These are phyloP conservation scores for Pilobolus umbonatus DNA, from an alignment of 192 early-diverging fungal genomes.

Conservation along the genomic window DNA sequence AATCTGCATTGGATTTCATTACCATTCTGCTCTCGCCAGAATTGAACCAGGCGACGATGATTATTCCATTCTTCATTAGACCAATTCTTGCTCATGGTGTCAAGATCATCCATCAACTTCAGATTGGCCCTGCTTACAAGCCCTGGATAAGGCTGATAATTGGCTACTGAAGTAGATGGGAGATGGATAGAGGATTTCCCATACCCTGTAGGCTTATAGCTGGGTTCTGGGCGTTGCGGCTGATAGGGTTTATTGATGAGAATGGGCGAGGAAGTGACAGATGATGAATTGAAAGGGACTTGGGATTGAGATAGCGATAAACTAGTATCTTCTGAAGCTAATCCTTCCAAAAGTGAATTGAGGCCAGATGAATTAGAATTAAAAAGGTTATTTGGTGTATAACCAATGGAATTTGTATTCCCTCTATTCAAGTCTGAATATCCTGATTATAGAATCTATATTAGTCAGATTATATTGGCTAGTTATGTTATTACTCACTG, in stretches of 20 bases:
- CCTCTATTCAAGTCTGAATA: no score
- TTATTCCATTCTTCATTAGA: constrained; percentile 56
- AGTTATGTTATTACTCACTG: no score
- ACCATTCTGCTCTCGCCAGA: constrained; percentile 62
- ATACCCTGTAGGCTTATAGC: neutral
- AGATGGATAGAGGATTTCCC: neutral
- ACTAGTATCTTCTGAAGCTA: no score
- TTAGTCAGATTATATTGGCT: no score
- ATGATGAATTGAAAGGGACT: no score
- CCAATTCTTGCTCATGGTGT: constrained; percentile 65
- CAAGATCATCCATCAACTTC: constrained; percentile 60
- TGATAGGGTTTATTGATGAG: neutral
- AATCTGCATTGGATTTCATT: constrained; percentile 67
- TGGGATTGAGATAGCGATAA: no score
- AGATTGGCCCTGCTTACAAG: constrained; percentile 64
- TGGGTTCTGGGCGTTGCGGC: neutral
- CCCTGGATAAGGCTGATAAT: constrained; percentile 52
- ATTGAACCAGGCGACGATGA: constrained; percentile 68
- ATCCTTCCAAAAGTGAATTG: no score
- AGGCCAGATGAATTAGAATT: no score
- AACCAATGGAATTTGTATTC: no score
- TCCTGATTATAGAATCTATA: no score
- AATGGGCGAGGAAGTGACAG: neutral
- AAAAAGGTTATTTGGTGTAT: no score
- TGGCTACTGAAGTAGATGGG: constrained; percentile 23